phyloP scores from a whole-genome alignment of 345 rosid genomes.

The Rubroshorea leprosula region DNA sequence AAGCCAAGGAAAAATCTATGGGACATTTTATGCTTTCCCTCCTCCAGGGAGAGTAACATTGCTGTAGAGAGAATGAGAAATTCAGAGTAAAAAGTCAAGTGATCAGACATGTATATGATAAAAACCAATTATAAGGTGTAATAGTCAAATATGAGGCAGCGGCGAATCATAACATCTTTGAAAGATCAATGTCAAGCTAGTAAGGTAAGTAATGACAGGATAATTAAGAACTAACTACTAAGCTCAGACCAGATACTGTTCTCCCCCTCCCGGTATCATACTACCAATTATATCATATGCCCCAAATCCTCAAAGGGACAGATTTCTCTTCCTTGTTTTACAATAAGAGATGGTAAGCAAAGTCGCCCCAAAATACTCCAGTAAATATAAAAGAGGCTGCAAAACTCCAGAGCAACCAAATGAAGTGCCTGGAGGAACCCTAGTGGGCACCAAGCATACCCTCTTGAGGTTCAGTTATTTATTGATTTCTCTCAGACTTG shows the following conservation, averaged over 20 bases:
- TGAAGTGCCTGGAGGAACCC: slow-evolving; percentile 11
- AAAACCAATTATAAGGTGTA: not conserved
- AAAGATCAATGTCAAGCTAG: not conserved
- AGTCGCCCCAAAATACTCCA: slow-evolving; percentile 14
- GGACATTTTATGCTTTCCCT: not conserved
- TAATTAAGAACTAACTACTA: not conserved
- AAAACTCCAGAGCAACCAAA: not conserved
- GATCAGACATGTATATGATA: not conserved
- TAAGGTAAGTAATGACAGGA: not conserved
- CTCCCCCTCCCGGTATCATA: not conserved
- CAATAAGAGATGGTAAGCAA: slow-evolving; percentile 1
- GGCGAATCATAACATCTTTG: not conserved
- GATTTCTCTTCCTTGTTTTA: not conserved
- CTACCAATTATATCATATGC: too few species aligned
- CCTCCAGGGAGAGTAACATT: not conserved
- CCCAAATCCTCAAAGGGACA: too few species aligned
- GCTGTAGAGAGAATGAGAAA: not conserved
- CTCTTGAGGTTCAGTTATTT: too few species aligned
- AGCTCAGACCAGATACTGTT: not conserved
- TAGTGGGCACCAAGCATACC: slow-evolving; percentile 5
- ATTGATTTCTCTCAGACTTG: too few species aligned
- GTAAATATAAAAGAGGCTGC: not conserved
- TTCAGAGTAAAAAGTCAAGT: not conserved
- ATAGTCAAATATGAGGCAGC: not conserved
- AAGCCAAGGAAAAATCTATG: not conserved